phyloP scores from a whole-genome alignment of 805 yeast genomes.

The Yamadazyma olivae region DNA sequence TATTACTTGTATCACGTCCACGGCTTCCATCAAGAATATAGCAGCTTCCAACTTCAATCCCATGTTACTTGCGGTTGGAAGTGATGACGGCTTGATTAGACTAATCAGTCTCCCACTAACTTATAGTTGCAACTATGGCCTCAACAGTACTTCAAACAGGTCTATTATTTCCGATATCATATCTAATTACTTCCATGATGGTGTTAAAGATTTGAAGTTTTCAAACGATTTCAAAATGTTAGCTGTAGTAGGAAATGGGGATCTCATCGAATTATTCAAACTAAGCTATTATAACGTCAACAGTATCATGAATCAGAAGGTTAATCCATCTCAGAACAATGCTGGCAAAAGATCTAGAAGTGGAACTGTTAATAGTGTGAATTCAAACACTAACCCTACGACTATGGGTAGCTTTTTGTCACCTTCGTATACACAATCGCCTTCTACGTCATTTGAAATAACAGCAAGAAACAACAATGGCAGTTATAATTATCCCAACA shows the following conservation, averaged over 20 bases:
- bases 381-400: conserved; percentile 9
- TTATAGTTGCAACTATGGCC: conserved; percentile 24
- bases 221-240: conserved; percentile 49
- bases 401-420: conserved; percentile 16
- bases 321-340: neutral
- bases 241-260: conserved; percentile 53
- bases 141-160: conserved; percentile 16
- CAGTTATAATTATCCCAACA: conserved; percentile 11
- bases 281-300: conserved; percentile 40
- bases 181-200: conserved; percentile 64
- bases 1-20: conserved; percentile 45
- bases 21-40: conserved; percentile 16
- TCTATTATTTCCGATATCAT: conserved; percentile 47
- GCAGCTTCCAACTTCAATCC: conserved; percentile 31
- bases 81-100: conserved; percentile 64
- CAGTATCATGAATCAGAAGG: conserved; percentile 23
- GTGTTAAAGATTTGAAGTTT: conserved; percentile 48
- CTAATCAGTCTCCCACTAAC: conserved; percentile 49
- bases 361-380: conserved; percentile 33
- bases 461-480: neutral
- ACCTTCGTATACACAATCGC: conserved; percentile 20
- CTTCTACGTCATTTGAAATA: conserved; percentile 21
- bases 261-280: conserved; percentile 39
- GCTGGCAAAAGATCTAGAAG: conserved; percentile 31
- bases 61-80: conserved; percentile 46